Evolutionary conservation across 1,284 basidiomycete genomes (phyloP), one percentile per base, ranked within the genome.

Genomic region (Hymenochaete sp.): DNA sequence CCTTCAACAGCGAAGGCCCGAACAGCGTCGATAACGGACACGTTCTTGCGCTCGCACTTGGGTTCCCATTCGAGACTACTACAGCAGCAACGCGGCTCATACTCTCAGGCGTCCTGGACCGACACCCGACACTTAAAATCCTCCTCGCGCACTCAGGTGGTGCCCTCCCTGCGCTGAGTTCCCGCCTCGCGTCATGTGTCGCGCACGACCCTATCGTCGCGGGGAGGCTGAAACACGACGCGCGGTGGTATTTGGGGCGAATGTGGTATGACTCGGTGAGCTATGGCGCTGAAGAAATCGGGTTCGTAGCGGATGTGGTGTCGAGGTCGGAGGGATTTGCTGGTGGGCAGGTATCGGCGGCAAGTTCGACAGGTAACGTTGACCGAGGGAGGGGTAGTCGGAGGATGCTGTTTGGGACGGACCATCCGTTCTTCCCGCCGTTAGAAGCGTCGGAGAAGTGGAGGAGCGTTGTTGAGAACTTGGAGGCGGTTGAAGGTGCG

Each of bases 381-480:
- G 75, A 75, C 37, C 48, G 59, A 38, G 55, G 48, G 38, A 36
- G 52, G 11, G 71, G 69, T 2, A 79, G 75, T 49, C 64, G 66
- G 45, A 67, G 76, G 53, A 76, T 92, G 70, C 57, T 91, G 38
- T 91, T 88, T 56, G 88, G 89, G 6, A 92, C 89, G 14, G 89
- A 92, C 56, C 85, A 91, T 60, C 89, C 89, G 1, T 92, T 92
- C 70, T 92, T 92, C 66, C 88, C 88, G 3, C 88, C 88, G 4
- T 68, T 91, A 26, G 67, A 67, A 40, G 67, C 70, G 31, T 71
- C 70, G 32, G 79, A 79, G 52, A 85, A 77, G 56, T 90, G 89
- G 89, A 74, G 67, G 62, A 88, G 84, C 55, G 87, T 90, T 1
- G 75, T 82, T 9, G 85, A 88, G 52, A 92, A 90, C 59, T 58